Evolutionary conservation across 805 yeast genomes (phyloP), one percentile per base, ranked within the genome.

Genomic region (Starmerella scarabaei): DNA sequence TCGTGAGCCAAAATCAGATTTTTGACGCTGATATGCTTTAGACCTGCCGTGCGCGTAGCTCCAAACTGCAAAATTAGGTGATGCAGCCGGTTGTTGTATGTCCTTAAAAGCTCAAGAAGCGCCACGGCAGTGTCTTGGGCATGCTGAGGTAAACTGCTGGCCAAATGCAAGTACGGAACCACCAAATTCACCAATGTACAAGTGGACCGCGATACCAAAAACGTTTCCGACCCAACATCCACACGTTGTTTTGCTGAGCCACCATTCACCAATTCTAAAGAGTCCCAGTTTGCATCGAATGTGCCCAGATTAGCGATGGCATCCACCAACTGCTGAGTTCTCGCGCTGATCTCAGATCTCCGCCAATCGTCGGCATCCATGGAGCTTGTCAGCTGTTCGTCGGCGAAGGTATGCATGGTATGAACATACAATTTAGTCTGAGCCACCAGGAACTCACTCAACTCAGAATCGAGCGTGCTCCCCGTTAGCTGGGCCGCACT

Each of bases 351-450:
- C n/a, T 72, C 70, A 16, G 69, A 72, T 38, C 86, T 93, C 43
- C 72, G 73, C 97, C 97, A 88, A 18, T 63, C 63, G 48, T 86
- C 97, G 35, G 64, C 62, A 37, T 80, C 86, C 41, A 81, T 63
- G 15, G 65, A 61, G 3, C 54, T 54, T 5, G 69, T 62, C 21
- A 82, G 58, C 4, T 58, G 55, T 40, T 67, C 68, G 37, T 73
- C 56, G 20, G 70, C 65, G 14, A 64, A 63, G 35, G 67, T 66
- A 47, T 80, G 85, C 50, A 71, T 69, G 24, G 73, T 63, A 23
- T 64, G 63, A 28, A 73, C 60, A 54, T 73, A 85, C 40, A 70
- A 68, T 43, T 68, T 73, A 3, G 79, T 67, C 47, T 82, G 94
- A 24, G 69, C 67, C n/a, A 68, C 71, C 14, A 85, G 59, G 52